Evolutionary conservation across 2,329 filamentous ascomycete species (phyloP).

Genomic region (Trichoderma sp.): DNA sequence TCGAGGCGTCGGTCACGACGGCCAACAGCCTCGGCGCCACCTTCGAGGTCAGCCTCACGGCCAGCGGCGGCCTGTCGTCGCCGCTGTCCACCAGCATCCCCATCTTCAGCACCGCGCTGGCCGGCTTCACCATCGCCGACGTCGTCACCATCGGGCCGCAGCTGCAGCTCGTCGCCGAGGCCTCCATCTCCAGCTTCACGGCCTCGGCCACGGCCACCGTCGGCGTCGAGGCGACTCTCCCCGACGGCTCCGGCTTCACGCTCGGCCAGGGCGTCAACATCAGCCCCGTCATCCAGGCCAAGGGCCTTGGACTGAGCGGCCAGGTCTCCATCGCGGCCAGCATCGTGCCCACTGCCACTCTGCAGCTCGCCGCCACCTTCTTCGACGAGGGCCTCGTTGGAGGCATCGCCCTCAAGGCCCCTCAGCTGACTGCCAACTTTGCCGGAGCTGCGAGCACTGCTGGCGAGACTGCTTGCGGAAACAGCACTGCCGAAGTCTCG

Average conservation of each 20-base stretch:
- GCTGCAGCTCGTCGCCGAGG: constrained; percentile 14
- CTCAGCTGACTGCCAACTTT: background rate
- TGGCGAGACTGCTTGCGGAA: constrained; percentile 2
- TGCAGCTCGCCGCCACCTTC: constrained; percentile 19
- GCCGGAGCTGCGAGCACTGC: background rate
- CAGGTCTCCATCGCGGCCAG: background rate
- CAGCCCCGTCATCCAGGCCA: background rate
- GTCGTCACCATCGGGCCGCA: constrained; percentile 23
- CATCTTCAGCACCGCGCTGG: constrained; percentile 16
- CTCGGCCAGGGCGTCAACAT: constrained; percentile 5
- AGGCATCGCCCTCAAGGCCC: constrained; percentile 7
- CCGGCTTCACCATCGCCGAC: constrained; percentile 15
- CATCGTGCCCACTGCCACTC: background rate
- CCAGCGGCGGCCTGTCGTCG: background rate
- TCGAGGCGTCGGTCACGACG: constrained; percentile 14
- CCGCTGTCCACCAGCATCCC: background rate
- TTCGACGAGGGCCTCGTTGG: constrained; percentile 21
- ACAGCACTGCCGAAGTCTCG: background rate
- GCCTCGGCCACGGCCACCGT: constrained; percentile 2
- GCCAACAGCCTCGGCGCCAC: constrained; percentile 13
- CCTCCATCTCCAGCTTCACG: constrained; percentile 11
- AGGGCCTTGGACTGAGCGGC: background rate
- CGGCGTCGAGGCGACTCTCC: constrained; percentile 17
- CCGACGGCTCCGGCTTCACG: constrained; percentile 17
- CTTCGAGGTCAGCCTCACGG: constrained; percentile 10